Conservation (phyloP, 2,329 filamentous ascomycete species). For the Didymella glomerata region DNA sequence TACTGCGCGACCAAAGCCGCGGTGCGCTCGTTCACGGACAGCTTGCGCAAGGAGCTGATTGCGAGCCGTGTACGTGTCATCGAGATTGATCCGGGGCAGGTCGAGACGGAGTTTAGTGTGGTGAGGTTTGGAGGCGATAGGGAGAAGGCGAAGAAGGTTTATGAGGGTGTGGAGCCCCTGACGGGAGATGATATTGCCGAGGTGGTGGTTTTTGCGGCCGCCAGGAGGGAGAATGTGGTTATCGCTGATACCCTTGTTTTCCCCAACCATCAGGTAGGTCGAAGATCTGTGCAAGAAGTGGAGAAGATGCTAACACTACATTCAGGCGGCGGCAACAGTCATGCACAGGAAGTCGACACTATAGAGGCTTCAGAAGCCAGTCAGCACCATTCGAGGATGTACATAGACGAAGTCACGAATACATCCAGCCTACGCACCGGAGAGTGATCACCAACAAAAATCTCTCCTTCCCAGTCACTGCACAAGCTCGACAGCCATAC, state of each 20-base stretch:
- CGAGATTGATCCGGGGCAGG: constrained; percentile 89
- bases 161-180: constrained; percentile 75
- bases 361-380: neutral
- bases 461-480: too few species aligned
- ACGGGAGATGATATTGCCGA: constrained; percentile 93
- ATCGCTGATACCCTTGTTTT: constrained; percentile 87
- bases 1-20: constrained; percentile 95
- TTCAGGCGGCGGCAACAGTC: constrained; percentile 48
- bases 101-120: constrained; percentile 92
- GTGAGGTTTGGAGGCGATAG: constrained; percentile 91
- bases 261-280: constrained; percentile 86
- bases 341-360: constrained; percentile 45
- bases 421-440: neutral
- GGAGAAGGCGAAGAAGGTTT: constrained; percentile 87
- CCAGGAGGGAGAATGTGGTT: constrained; percentile 87
- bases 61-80: constrained; percentile 82
- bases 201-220: constrained; percentile 84
- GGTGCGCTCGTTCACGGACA: constrained; percentile 83
- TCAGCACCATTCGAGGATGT: neutral
- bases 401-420: neutral
- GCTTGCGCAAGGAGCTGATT: constrained; percentile 83
- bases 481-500: neutral
- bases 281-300: too few species aligned
- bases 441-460: too few species aligned
- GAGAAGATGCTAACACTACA: constrained; percentile 23